Base-by-base conservation (phyloP, 352 stramenopile genomes). In the Globisporangium sylvaticum region DNA sequence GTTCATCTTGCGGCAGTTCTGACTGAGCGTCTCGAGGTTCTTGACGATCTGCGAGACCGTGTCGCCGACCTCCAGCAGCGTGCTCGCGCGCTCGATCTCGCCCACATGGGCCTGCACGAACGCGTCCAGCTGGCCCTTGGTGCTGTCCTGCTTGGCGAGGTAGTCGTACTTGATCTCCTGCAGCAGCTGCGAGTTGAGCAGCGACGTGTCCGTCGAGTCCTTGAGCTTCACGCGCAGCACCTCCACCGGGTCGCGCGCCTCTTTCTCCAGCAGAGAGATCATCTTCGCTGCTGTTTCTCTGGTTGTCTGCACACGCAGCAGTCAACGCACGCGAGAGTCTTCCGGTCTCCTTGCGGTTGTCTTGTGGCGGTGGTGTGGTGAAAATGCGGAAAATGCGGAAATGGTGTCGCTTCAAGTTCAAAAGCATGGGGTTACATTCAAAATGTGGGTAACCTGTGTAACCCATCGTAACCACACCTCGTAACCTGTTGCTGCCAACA, bases 81-180 rank as follows among this genome's bases (percentile, higher is more conserved):
- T 61, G 24, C 76, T 93, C 39, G 87, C 87, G 42, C 84, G 83
- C 78, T 95, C 86, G 66, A 95, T 92, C 60, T 95, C 88, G 58
- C 92, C 88, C 25, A 95, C 87, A 65, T 89, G 84, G 25, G 83
- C 76, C 67, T 93, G 82, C 12, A 91, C 81, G 55, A 90, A 92
- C 0, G 77, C 75, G 58, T 84, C 79, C 24, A 95, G 69, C 65
- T 94, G 82, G 0, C 80, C 84, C 34, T 89, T 92, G 29, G 81
- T 92, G 69, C 61, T 87, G 69, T 91, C 79, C 56, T 92, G 84
- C 65, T 92, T 92, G 34, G 65, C 64, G 50, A 84, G 12, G 56
- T 95, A 94, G 71, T 92, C 84, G 29, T 80, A 78, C 64, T 95
- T 95, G 74, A 94, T 93, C 76, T 94, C 87, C 65, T 91, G 82